Base-by-base conservation (phyloP, 495 filamentous ascomycete genomes). In the Talaromyces wortmannii region DNA sequence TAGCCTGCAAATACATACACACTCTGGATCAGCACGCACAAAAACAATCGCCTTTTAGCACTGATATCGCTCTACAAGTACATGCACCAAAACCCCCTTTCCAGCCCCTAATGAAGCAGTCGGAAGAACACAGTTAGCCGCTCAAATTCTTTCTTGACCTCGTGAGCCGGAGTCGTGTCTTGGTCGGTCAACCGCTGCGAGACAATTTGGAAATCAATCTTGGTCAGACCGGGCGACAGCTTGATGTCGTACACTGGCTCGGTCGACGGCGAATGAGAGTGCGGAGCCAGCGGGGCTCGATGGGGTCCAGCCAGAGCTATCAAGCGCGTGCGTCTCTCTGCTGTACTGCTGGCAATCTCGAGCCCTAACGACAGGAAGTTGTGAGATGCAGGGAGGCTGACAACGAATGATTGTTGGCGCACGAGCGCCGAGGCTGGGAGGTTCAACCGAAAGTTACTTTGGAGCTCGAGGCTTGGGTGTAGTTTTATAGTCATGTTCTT, bases 121-220 rank as follows among this genome's bases (percentile, higher is more conserved):
- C 83, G 81, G 46, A 81, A 74, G 61, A 84, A 83, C 8, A 88
- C 66, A 10, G 78, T 83, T 44, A 88, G 67, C 57, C 77, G 86
- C 70, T 91, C 88, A 61, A 89, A 67, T 58, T 90, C 88, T 53
- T 79, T 73, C 53, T 82, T 84, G 6, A 77, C 74, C 10, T 83
- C 84, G 68, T 11, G 57, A 55, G 8, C 71, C 69, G 45, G 65
- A 53, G 59, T 77, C 83, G 45, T 69, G 65, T 50, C 83, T 73
- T 7, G 82, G 82, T 52, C 74, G 79, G 3, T 83, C 78, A 13
- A 84, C 70, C 5, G 81, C 77, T n/a, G 81, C 82, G 63, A 88
- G 18, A 16, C 78, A 33, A 87, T 63, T 45, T 86, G 81, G 7
- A 89, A 69, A 48, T 84, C 82, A 16, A 91, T 77, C 31, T 80